Conservation (phyloP, 116 monocot genomes). For the Papilionanthe hybrid region DNA sequence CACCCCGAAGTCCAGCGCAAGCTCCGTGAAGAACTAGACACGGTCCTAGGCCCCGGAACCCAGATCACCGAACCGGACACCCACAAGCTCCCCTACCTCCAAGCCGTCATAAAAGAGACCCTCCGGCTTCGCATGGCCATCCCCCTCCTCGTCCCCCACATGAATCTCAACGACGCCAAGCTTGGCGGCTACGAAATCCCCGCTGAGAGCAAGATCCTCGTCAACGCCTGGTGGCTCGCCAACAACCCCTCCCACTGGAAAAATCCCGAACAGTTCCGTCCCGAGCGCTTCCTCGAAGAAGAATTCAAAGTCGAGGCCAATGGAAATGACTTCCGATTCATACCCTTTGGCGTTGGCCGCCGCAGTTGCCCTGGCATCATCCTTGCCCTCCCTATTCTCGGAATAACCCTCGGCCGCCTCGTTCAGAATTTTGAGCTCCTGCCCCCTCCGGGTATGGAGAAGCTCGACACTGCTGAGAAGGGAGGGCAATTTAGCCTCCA, state of each 20-base stretch:
- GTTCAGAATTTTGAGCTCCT: conserved; percentile 86
- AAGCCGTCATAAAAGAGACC: conserved; percentile 82
- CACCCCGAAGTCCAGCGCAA: conserved; percentile 34
- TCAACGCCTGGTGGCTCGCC: conserved; percentile 87
- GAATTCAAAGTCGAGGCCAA: conserved; percentile 68
- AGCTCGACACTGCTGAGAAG: conserved; percentile 75
- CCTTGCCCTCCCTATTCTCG: conserved; percentile 74
- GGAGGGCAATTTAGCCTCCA: conserved; percentile 84
- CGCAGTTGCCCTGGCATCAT: conserved; percentile 83
- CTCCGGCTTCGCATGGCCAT: conserved; percentile 83
- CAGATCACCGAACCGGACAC: conserved; percentile 70
- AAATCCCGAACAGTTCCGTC: conserved; percentile 66
- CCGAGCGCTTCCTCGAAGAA: conserved; percentile 79
- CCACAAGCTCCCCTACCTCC: conserved; percentile 71
- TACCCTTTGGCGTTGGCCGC: conserved; percentile 72
- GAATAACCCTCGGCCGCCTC: conserved; percentile 68
- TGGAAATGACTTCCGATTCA: conserved; percentile 73
- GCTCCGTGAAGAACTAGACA: conserved; percentile 29
- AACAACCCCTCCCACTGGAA: conserved; percentile 77
- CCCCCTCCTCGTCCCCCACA: conserved; percentile 86
- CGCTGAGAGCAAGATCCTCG: conserved; percentile 74
- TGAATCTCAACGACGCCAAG: conserved; percentile 91
- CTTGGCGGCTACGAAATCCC: conserved; percentile 66
- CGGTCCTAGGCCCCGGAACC: conserved; percentile 26
- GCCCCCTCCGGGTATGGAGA: conserved; percentile 61